Percentiles rank a stretch among this genome's conserved stretches.
phyloP scores from a whole-genome alignment of 495 filamentous ascomycete species.

The Podospora bellae-mahoneyi region DNA sequence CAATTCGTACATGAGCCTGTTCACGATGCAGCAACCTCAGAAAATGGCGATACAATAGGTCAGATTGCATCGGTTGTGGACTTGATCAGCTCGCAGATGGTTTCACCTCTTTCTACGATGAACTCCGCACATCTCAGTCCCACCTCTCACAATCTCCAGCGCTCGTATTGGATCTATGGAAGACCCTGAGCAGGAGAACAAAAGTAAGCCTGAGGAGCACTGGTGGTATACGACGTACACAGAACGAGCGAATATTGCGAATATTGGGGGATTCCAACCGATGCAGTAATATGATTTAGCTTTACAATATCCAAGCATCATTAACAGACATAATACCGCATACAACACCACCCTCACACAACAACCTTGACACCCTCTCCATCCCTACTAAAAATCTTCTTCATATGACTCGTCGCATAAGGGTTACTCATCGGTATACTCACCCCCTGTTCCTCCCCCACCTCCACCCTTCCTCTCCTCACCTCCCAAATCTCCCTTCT shows the following conservation, averaged over 20 bases:
- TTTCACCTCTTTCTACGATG: background rate
- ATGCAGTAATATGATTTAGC: too few species aligned
- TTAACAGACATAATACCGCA: too few species aligned
- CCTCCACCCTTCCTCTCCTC: constrained; percentile 1
- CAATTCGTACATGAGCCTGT: background rate
- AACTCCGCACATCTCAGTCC: background rate
- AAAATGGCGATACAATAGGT: background rate
- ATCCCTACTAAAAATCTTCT: constrained; percentile 1
- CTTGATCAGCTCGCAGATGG: background rate
- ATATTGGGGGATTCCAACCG: too few species aligned
- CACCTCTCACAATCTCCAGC: background rate
- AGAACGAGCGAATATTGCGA: too few species aligned
- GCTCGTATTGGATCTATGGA: too few species aligned
- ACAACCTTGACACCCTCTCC: background rate
- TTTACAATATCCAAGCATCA: too few species aligned
- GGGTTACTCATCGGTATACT: constrained; percentile 18
- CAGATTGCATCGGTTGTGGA: background rate
- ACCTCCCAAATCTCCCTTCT: background rate
- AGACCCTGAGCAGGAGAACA: background rate
- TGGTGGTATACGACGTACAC: too few species aligned
- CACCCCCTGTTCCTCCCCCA: background rate
- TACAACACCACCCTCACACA: background rate
- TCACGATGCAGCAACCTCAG: background rate
- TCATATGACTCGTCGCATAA: constrained; percentile 20
- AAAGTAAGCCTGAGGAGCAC: background rate